Evolutionary conservation across 2,329 filamentous ascomycete genomes (phyloP), one percentile per base, ranked within the genome.

Genomic region (Cytospora chrysosperma): DNA sequence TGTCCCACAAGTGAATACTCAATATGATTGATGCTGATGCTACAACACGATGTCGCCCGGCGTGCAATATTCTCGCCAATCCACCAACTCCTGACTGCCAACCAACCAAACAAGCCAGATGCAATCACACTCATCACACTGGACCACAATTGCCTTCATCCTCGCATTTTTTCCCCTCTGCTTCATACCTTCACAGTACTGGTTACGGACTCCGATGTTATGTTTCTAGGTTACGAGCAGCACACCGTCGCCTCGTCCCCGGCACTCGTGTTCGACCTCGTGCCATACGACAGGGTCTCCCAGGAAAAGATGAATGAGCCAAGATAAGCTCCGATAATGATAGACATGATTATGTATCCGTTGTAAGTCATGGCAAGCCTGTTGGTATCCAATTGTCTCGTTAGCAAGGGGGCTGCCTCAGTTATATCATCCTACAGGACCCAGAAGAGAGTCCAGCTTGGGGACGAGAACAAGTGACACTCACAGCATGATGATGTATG

Each of bases 271-370:
- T 52, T 51, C 17, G 43, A 28, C 19, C 47, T 34, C 27, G 34
- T 17, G 17, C 43, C 56, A 15, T 43, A 15, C 21, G 19, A 54
- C 7, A 40, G 34, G 10, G 53, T 37, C 26, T 49, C 49, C 43
- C 32, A 51, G 12, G 30, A 52, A 21, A 51, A 62, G 4, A 54
- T 71, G 67, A 93, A 91, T 15, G 84, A 81, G 19, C 91, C 92
- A 6, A 93, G 62, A 67, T 86, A 92, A 0, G 89, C 86, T 1
- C 92, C 92, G 61, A 94, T 83, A 67, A 94, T 85, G 73, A 95
- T 92, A 69, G 87, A 91, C 64, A 94, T 88, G 73, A 95, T 91
- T 67, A 95, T 82, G 75, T 92, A 95, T 12, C 88, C 85, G 69
- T 86, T 86, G 76, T 82, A 87, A 73, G 86, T 85, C 82, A 85